Evolutionary conservation across 2,329 filamentous ascomycete species (phyloP).

Genomic region (Byssothecium circinans): DNA sequence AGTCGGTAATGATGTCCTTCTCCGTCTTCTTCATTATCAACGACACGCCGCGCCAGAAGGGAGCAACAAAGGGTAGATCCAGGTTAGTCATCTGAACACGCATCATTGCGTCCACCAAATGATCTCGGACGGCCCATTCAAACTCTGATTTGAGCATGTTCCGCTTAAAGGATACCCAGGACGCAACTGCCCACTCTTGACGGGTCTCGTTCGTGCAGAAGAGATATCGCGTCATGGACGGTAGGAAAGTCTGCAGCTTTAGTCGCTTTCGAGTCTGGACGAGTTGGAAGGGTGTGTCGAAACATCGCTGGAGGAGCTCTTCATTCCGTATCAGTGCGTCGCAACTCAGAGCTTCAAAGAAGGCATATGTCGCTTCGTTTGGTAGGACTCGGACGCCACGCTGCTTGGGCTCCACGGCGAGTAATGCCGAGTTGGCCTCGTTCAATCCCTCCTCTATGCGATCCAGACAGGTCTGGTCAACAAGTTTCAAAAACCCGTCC

Average conservation of each 20-base stretch:
- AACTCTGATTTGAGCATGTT: constrained; percentile 73
- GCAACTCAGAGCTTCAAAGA: constrained; percentile 88
- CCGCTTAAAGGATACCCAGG: constrained; percentile 68
- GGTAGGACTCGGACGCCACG: constrained; percentile 56
- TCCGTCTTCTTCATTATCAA: constrained; percentile 74
- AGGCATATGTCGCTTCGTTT: constrained; percentile 68
- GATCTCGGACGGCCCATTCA: constrained; percentile 81
- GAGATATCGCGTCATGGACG: constrained; percentile 81
- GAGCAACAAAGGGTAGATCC: constrained; percentile 59
- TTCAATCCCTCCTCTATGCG: constrained; percentile 50
- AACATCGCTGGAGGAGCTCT: constrained; percentile 58
- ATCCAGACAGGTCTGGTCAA: constrained; percentile 50
- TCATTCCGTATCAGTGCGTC: constrained; percentile 70
- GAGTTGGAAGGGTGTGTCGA: constrained; percentile 80
- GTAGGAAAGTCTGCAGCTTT: constrained; percentile 73
- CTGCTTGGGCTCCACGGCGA: constrained; percentile 51
- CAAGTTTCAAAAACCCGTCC: constrained; percentile 45
- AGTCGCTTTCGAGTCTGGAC: constrained; percentile 79
- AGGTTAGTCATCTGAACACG: constrained; percentile 60
- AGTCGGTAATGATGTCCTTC: constrained; percentile 73
- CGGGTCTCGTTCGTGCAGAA: constrained; percentile 71
- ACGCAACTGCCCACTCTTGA: constrained; percentile 66
- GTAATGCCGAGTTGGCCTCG: constrained; percentile 44
- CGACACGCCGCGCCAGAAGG: constrained; percentile 78
- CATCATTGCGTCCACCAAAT: constrained; percentile 67